phyloP scores from a whole-genome alignment of 164 flowering plant genomes.

The Berberis thunbergii region DNA sequence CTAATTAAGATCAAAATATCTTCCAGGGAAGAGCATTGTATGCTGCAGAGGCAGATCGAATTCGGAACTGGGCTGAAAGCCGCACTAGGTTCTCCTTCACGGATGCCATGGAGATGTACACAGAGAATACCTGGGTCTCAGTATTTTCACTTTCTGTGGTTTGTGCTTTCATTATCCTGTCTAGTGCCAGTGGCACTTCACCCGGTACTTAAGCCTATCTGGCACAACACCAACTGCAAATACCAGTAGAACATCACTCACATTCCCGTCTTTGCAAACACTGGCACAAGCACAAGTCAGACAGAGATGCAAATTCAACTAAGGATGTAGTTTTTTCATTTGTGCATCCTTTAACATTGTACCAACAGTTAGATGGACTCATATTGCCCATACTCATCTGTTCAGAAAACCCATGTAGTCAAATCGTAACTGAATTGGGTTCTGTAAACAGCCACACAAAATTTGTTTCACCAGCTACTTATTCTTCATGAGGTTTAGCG shows the following conservation, averaged over 20 bases:
- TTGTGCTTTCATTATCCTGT: slow-evolving; percentile 93
- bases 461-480: slow-evolving; percentile 2
- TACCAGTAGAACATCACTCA: slow-evolving; percentile 3
- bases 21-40: slow-evolving; percentile 87
- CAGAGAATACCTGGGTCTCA: slow-evolving; percentile 92
- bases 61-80: slow-evolving; percentile 96
- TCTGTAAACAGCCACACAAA: slow-evolving; percentile 7
- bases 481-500: slow-evolving; percentile 1
- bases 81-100: slow-evolving; percentile 86
- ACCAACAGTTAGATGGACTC: not conserved
- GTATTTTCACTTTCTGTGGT: slow-evolving; percentile 93
- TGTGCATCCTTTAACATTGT: slow-evolving; percentile 12
- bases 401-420: slow-evolving; percentile 7
- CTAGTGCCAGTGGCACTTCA: slow-evolving; percentile 49
- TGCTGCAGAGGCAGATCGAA: slow-evolving; percentile 96
- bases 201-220: slow-evolving; percentile 39
- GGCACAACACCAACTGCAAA: not conserved
- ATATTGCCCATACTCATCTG: slow-evolving; percentile 4
- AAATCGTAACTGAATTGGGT: slow-evolving; percentile 8
- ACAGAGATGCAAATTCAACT: slow-evolving; percentile 9
- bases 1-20: slow-evolving; percentile 4
- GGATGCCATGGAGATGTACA: slow-evolving; percentile 99
- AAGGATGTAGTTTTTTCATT: slow-evolving; percentile 12
- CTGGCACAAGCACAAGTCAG: slow-evolving; percentile 1
- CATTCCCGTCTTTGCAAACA: slow-evolving; percentile 2